A percentile compares a stretch with the other conserved stretches of the same genome.
Evolutionary conservation across 305 asterid genomes (phyloP).

Genomic region (Solanum hybrid): DNA sequence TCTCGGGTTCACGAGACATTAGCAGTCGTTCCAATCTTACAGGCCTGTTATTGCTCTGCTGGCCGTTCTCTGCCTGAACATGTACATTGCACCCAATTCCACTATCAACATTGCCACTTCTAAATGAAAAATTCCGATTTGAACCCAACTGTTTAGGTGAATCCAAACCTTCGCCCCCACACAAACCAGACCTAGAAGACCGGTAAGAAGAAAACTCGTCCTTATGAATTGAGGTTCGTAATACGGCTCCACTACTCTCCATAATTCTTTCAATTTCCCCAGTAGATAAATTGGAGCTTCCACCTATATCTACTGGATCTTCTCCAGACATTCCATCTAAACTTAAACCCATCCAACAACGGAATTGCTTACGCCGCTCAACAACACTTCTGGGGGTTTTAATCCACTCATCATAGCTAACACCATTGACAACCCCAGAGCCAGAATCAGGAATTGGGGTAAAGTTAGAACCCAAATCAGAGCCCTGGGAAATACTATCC

Average conservation of each 20-base stretch:
- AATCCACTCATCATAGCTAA: conserved; percentile 47
- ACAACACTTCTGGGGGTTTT: conserved; percentile 56
- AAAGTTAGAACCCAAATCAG: conserved; percentile 24
- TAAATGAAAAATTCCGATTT: conserved; percentile 12
- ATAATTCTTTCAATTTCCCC: conserved; percentile 30
- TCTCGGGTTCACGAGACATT: conserved; percentile 16
- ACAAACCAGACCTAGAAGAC: conserved; percentile 42
- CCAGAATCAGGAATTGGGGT: conserved; percentile 14
- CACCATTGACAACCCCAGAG: conserved; percentile 10
- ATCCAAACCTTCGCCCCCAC: conserved; percentile 18
- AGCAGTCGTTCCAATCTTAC: conserved; percentile 12
- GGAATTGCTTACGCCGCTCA: conserved; percentile 61
- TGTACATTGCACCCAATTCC: conserved; percentile 16
- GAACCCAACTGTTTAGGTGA: conserved; percentile 16
- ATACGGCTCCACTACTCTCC: conserved; percentile 46
- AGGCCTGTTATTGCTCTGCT: conserved; percentile 11
- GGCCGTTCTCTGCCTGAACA: conserved; percentile 15
- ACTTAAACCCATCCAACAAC: conserved; percentile 42
- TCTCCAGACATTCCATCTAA: conserved; percentile 16
- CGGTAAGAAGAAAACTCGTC: conserved; percentile 34
- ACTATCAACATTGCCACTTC: conserved; percentile 14
- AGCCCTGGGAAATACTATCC: conserved; percentile 44
- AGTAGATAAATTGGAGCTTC: neutral
- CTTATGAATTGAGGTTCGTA: conserved; percentile 34
- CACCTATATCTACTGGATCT: conserved; percentile 8